These are phyloP conservation scores for Trametes meyenii DNA, from an alignment of 768 basidiomycete species.

Conservation along the genomic window DNA sequence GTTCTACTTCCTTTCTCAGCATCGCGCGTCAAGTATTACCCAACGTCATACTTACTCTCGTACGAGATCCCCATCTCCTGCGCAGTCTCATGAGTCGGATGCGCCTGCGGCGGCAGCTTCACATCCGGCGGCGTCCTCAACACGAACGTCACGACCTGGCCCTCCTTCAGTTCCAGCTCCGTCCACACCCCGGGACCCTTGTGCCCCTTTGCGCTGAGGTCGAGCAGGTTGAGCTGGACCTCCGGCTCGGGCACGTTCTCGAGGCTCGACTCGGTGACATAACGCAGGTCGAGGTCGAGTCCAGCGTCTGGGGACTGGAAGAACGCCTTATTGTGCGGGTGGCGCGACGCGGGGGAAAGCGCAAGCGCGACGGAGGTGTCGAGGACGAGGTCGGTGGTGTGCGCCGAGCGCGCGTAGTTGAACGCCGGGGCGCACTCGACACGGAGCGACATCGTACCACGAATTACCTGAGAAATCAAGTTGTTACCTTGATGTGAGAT, in stretches of 20 bases:
- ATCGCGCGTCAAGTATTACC: neutral
- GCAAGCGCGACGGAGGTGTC: slow-evolving; percentile 45
- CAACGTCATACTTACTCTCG: slow-evolving; percentile 37
- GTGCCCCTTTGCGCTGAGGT: slow-evolving; percentile 72
- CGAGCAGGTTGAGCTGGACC: slow-evolving; percentile 60
- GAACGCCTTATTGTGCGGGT: slow-evolving; percentile 55
- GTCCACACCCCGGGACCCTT: slow-evolving; percentile 65
- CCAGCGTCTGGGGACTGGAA: slow-evolving; percentile 53
- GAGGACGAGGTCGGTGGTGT: slow-evolving; percentile 60
- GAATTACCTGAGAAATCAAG: slow-evolving; percentile 60
- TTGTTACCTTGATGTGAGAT: neutral
- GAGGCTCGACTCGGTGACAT: slow-evolving; percentile 59
- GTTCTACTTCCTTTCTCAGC: slow-evolving; percentile 31
- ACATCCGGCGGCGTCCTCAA: slow-evolving; percentile 61
- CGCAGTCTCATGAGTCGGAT: slow-evolving; percentile 44
- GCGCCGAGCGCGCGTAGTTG: slow-evolving; percentile 84
- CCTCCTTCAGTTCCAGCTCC: slow-evolving; percentile 71
- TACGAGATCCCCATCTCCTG: slow-evolving; percentile 49
- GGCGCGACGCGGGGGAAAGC: slow-evolving; percentile 24
- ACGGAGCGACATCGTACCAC: slow-evolving; percentile 76
- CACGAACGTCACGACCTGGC: slow-evolving; percentile 89
- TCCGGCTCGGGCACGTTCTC: slow-evolving; percentile 54
- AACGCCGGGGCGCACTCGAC: slow-evolving; percentile 96
- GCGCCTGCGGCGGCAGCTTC: slow-evolving; percentile 29
- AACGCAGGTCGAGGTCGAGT: slow-evolving; percentile 76